Evolutionary conservation across 257 asterid genomes (phyloP).

Genomic region (Scutellaria minor): DNA sequence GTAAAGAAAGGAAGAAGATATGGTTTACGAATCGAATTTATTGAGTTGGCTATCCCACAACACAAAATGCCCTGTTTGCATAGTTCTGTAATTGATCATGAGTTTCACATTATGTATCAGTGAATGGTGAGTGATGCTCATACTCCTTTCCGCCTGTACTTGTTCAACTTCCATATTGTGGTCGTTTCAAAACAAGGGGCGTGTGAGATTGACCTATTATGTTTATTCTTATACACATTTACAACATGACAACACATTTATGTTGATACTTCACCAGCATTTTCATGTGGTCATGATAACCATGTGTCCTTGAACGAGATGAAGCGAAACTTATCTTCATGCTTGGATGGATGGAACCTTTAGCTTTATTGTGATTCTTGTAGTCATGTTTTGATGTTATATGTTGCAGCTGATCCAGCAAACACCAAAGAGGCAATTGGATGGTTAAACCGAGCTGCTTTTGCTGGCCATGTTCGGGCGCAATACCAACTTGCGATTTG

Average conservation of each 20-base stretch:
- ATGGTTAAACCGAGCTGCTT: conserved; percentile 75
- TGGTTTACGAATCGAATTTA: neutral
- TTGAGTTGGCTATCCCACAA: conserved; percentile 4
- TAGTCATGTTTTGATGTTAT: conserved; percentile 26
- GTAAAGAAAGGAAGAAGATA: neutral
- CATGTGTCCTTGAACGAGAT: neutral
- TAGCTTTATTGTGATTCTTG: neutral
- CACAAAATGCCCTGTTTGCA: neutral
- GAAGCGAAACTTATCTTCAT: neutral
- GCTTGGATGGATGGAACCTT: neutral
- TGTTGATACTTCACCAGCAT: neutral
- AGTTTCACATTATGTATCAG: neutral
- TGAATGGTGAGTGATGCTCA: neutral
- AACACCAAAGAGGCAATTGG: conserved; percentile 66
- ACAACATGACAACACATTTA: neutral
- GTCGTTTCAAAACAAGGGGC: no score
- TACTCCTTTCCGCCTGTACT: neutral
- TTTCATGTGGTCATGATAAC: neutral
- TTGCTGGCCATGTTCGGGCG: conserved; percentile 85
- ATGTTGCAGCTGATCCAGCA: conserved; percentile 66
- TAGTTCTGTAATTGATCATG: conserved; percentile 5
- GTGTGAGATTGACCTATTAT: no score
- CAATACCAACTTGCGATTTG: conserved; percentile 95
- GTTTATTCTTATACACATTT: neutral
- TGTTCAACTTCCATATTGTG: neutral